phyloP scores from a whole-genome alignment of 192 early-diverging fungal genomes.

The Coemansia sp. region DNA sequence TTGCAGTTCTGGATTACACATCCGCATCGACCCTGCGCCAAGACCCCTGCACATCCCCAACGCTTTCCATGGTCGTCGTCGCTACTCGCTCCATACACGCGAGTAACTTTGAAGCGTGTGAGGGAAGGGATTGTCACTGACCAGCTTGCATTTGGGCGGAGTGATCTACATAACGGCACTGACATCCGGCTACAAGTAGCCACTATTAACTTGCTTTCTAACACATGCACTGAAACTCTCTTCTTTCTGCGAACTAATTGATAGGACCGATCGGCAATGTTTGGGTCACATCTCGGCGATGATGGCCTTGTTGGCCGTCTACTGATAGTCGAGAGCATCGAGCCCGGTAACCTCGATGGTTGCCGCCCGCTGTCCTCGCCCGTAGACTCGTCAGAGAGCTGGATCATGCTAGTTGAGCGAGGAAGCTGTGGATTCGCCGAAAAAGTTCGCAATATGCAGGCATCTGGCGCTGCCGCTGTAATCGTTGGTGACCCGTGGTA shows the following conservation, averaged over 20 bases:
- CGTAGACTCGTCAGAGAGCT: constrained; percentile 54
- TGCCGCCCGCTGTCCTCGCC: constrained; percentile 58
- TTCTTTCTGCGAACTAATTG: background rate
- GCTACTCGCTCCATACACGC: background rate
- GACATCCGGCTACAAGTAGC: background rate
- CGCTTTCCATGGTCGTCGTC: background rate
- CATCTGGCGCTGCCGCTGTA: constrained; percentile 78
- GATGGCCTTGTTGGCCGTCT: constrained; percentile 72
- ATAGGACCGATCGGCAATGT: constrained; percentile 79
- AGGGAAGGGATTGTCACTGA: background rate
- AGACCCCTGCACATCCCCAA: background rate
- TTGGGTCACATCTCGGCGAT: constrained; percentile 77
- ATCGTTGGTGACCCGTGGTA: constrained; percentile 82
- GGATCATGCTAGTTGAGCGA: constrained; percentile 86
- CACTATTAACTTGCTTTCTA: constrained; percentile 2
- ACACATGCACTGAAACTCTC: background rate
- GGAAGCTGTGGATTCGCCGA: constrained; percentile 88
- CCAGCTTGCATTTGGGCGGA: background rate
- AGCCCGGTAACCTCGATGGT: constrained; percentile 60
- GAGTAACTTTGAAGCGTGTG: background rate
- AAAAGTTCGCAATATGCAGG: constrained; percentile 91
- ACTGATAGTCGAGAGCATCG: constrained; percentile 59
- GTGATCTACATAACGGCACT: background rate
- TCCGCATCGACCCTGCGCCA: constrained; percentile 2
- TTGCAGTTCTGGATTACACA: constrained; percentile 5